Evolutionary conservation across 257 asterid genomes (phyloP).

Genomic region (Nicotiana benthamiana): DNA sequence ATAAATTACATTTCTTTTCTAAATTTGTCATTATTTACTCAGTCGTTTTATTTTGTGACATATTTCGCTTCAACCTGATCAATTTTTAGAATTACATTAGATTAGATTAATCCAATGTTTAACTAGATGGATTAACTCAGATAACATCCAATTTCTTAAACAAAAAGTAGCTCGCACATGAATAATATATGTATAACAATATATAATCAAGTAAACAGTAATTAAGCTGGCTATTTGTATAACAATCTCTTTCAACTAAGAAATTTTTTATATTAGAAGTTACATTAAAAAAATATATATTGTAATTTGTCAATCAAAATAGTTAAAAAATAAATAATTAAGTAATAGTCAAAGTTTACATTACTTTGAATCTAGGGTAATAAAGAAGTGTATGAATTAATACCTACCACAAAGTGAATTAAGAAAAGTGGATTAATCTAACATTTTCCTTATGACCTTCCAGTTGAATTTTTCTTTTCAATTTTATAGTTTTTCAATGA

Average conservation of each 20-base stretch:
- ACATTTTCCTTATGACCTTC: background rate
- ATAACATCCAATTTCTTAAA: too few species aligned
- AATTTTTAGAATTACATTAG: too few species aligned
- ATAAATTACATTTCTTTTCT: background rate
- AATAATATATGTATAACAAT: too few species aligned
- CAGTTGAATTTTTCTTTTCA: background rate
- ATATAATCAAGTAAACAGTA: too few species aligned
- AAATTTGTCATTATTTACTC: background rate
- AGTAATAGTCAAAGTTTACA: background rate
- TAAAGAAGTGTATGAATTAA: too few species aligned
- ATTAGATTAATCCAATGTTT: background rate
- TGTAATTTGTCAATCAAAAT: background rate
- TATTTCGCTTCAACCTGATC: background rate
- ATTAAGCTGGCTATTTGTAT: too few species aligned
- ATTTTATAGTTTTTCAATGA: background rate
- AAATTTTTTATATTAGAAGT: background rate
- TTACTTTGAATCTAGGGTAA: background rate
- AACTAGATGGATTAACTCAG: too few species aligned
- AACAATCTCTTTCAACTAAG: too few species aligned
- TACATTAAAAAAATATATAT: background rate
- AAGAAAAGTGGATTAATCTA: background rate
- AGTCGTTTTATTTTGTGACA: background rate
- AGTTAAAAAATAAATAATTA: background rate
- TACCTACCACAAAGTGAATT: background rate
- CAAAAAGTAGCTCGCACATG: too few species aligned